Evolutionary conservation across 768 basidiomycete genomes (phyloP).

Genomic region (Boletus vermiculosoides): DNA sequence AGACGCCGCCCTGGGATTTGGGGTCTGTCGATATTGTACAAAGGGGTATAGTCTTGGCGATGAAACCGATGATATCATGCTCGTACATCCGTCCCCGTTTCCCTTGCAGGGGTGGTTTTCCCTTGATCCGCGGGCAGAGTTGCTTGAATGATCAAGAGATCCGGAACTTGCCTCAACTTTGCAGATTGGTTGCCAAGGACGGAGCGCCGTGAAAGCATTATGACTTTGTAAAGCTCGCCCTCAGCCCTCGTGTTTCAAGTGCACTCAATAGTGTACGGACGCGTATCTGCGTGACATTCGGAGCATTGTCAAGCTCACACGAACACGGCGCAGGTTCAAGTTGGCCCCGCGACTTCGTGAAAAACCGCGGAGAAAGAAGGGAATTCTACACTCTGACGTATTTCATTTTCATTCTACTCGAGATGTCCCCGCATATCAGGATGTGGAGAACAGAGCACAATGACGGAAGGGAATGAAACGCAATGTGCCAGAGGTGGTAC

Average conservation of each 20-base stretch:
- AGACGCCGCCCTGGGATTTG: background rate
- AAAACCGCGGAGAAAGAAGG: background rate
- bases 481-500: background rate
- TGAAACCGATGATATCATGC: background rate
- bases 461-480: background rate
- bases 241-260: background rate
- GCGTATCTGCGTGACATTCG: background rate
- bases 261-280: background rate
- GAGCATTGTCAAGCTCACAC: background rate
- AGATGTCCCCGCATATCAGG: background rate
- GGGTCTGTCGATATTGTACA: background rate
- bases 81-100: background rate
- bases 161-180: background rate
- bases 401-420: background rate
- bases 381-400: background rate
- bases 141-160: background rate
- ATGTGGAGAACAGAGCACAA: background rate
- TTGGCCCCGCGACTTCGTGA: background rate
- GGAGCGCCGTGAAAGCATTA: background rate
- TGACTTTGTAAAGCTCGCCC: background rate
- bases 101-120: background rate
- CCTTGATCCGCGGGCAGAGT: conserved; percentile 10
- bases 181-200: background rate
- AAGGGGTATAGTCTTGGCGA: background rate
- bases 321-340: background rate